Evolutionary conservation across 1,284 basidiomycete genomes (phyloP).

Genomic region (Porodaedalea pini): DNA sequence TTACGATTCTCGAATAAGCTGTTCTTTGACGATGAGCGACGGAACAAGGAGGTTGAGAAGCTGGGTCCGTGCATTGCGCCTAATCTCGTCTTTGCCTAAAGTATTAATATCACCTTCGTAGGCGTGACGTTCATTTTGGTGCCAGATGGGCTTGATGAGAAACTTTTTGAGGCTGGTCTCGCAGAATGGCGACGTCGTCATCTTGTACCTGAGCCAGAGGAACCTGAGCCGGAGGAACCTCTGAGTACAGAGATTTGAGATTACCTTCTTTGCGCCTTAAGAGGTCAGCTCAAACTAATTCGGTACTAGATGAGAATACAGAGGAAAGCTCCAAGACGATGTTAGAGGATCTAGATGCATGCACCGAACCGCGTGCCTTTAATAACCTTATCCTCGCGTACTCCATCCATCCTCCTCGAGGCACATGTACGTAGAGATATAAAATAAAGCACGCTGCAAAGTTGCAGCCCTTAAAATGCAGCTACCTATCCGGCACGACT

Average conservation of each 20-base stretch:
- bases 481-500: neutral
- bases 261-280: neutral
- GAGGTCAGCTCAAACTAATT: neutral
- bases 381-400: neutral
- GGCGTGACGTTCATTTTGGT: conserved; percentile 72
- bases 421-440: neutral
- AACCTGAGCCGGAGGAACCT: neutral
- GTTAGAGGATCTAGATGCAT: neutral
- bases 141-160: conserved; percentile 47
- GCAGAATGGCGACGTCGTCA: conserved; percentile 48
- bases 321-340: neutral
- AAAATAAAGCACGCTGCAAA: neutral
- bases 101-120: conserved; percentile 28
- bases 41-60: conserved; percentile 74
- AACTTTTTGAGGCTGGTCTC: conserved; percentile 59
- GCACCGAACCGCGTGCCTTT: neutral
- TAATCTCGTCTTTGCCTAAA: conserved; percentile 21
- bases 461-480: neutral
- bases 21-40: conserved; percentile 80
- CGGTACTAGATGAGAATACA: neutral
- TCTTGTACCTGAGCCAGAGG: neutral
- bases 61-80: conserved; percentile 44
- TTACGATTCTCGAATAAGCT: conserved; percentile 41
- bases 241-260: neutral
- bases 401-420: neutral